Conservation (phyloP, 768 basidiomycete genomes). For the Rubroboletus satanas region DNA sequence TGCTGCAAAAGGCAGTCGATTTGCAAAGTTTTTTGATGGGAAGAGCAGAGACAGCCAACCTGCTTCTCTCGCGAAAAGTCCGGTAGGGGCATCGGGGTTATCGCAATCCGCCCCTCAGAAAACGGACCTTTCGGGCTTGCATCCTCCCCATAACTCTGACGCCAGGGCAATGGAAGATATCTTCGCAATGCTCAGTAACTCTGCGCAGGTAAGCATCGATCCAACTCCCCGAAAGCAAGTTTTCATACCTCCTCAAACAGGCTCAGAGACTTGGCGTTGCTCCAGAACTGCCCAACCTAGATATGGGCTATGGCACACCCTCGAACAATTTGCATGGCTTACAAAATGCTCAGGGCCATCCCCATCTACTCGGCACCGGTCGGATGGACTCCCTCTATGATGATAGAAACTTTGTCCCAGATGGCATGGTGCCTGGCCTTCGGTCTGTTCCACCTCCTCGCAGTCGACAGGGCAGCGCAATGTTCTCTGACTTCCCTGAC, state of each 20-base stretch:
- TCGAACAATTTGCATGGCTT: slow-evolving; percentile 34
- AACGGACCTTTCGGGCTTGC: slow-evolving; percentile 39
- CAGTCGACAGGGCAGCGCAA: slow-evolving; percentile 49
- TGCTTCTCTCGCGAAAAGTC: slow-evolving; percentile 35
- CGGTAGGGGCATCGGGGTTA: slow-evolving; percentile 38
- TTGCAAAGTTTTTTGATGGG: slow-evolving; percentile 85
- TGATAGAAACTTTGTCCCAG: slow-evolving; percentile 75
- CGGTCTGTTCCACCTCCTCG: slow-evolving; percentile 63
- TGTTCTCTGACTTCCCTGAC: slow-evolving; percentile 60
- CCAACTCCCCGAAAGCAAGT: not conserved
- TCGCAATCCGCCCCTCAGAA: slow-evolving; percentile 48
- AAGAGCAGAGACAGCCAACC: slow-evolving; percentile 47
- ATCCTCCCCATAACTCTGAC: slow-evolving; percentile 41
- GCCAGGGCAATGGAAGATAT: slow-evolving; percentile 73
- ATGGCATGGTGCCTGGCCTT: slow-evolving; percentile 83
- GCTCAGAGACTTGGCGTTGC: slow-evolving; percentile 25
- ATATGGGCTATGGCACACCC: slow-evolving; percentile 22
- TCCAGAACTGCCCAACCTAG: slow-evolving; percentile 24
- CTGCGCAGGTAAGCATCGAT: slow-evolving; percentile 56
- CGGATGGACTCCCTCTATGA: slow-evolving; percentile 72
- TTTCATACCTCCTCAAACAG: slow-evolving; percentile 18
- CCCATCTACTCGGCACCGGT: slow-evolving; percentile 35
- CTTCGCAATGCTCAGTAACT: slow-evolving; percentile 75
- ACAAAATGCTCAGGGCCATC: slow-evolving; percentile 43
- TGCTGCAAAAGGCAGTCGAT: slow-evolving; percentile 70